Conservation (phyloP, 257 asterid species). For the Agastache rugosa region DNA sequence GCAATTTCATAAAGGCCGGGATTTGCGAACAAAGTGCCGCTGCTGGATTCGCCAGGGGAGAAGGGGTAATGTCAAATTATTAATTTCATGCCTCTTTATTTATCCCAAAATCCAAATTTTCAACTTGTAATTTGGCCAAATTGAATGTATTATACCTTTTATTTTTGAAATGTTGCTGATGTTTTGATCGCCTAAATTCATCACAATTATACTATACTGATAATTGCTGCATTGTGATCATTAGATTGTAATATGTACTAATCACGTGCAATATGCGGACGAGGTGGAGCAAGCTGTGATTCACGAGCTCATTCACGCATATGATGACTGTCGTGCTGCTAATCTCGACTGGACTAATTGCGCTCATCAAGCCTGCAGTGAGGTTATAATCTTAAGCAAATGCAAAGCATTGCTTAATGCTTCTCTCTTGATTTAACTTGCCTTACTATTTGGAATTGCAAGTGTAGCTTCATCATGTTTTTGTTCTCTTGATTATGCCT, state of each 20-base stretch:
- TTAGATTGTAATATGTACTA: slow-evolving; percentile 71
- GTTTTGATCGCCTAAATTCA: no score
- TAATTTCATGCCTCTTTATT: neutral
- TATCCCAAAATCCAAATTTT: no score
- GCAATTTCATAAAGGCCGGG: slow-evolving; percentile 66
- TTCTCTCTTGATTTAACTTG: no score
- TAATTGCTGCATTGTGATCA: neutral
- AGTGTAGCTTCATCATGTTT: no score
- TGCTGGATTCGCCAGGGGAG: slow-evolving; percentile 65
- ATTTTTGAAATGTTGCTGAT: no score
- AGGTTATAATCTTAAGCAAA: slow-evolving; percentile 46
- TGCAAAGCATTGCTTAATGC: neutral
- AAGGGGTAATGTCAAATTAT: neutral
- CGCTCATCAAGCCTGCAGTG: slow-evolving; percentile 94
- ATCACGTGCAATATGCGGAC: slow-evolving; percentile 65
- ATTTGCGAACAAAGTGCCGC: slow-evolving; percentile 39
- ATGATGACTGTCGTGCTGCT: slow-evolving; percentile 86
- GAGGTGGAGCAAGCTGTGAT: slow-evolving; percentile 88
- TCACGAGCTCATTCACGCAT: slow-evolving; percentile 94
- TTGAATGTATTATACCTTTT: no score
- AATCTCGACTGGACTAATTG: slow-evolving; percentile 83
- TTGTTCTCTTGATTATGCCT: no score
- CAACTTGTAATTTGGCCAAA: no score
- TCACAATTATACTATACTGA: neutral
- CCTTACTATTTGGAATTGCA: no score